These are phyloP conservation scores for Alternaria novae-zelandiae DNA, from an alignment of 2,329 filamentous ascomycete species.

Conservation along the genomic window DNA sequence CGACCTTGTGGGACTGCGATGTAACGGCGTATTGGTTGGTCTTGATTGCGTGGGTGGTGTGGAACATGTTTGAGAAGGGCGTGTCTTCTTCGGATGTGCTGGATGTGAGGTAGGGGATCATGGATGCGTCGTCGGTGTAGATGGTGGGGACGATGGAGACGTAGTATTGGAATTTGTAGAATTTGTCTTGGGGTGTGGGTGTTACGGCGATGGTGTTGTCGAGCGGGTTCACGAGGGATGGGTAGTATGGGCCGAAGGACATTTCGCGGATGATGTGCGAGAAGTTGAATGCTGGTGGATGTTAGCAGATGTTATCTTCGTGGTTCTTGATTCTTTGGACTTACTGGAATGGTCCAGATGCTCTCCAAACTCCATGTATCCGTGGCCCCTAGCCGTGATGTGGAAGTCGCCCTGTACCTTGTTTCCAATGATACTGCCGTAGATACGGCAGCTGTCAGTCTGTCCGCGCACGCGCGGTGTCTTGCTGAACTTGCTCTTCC, in stretches of 20 bases:
- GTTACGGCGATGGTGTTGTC: conserved; percentile 90
- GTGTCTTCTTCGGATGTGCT: conserved; percentile 40
- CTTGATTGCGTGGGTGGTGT: conserved; percentile 67
- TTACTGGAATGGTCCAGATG: conserved; percentile 84
- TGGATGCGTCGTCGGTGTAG: conserved; percentile 66
- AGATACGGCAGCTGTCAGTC: conserved; percentile 84
- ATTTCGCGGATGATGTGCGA: conserved; percentile 95
- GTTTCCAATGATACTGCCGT: conserved; percentile 87
- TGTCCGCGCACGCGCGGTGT: conserved; percentile 69
- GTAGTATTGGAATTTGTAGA: conserved; percentile 98
- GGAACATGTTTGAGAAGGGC: conserved; percentile 46
- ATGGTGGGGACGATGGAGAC: conserved; percentile 92
- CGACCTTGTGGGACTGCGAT: conserved; percentile 76
- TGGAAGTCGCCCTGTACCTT: conserved; percentile 99
- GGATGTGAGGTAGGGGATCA: conserved; percentile 56
- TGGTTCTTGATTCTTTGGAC: conserved; percentile 38
- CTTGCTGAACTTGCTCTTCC: conserved; percentile 71
- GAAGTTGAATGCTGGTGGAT: conserved; percentile 85
- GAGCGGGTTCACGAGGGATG: conserved; percentile 89
- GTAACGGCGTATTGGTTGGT: conserved; percentile 99
- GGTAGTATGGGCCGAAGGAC: conserved; percentile 97
- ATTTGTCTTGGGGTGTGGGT: conserved; percentile 74
- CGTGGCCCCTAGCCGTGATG: conserved; percentile 92
- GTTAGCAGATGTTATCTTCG: conserved; percentile 6
- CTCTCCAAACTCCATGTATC: conserved; percentile 80